Evolutionary conservation across 1,284 basidiomycete genomes (phyloP), one percentile per base, ranked within the genome.

Genomic region (Apiotrichum domesticum): DNA sequence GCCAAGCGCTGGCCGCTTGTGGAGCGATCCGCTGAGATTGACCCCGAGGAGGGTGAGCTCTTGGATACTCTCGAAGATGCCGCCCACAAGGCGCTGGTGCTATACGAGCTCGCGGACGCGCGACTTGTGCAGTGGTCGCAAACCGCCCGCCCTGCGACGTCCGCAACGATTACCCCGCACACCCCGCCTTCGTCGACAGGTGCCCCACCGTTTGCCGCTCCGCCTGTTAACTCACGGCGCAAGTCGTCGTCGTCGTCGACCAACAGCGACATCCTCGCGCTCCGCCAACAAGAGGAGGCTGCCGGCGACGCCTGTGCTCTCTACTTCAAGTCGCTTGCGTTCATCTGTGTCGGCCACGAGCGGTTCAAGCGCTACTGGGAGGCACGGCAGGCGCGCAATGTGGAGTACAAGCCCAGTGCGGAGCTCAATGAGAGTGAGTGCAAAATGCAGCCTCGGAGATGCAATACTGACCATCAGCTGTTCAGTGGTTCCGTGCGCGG

Each of bases 61-160:
- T 78, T 97, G 9, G 83, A 80, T 2, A 74, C 77, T 21, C 79
- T 98, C 42, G 93, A 97, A 71, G 89, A 95, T 62, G 77, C 93
- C 0, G 94, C 92, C 9, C 91, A 96, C 80, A 98, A 98, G 81
- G 93, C 94, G 32, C 88, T 90, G 62, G 91, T 95, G 40, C 78
- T 98, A 54, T 88, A 88, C 52, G 87, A 90, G 63, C 94, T 94
- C 83, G 95, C 90, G 39, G 94, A 98, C 75, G 85, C 87, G 72
- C 90, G 93, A 83, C 87, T 95, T 61, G 85, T 89, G 54, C 85
- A 84, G 11, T 69, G 68, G 63, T 56, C 56, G 46, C 61, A 59
- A 50, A 54, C 55, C 14, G 39, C 47, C 10, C 51, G 47, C 10
- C 37, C 43, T 29, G 14, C 48, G 47, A 32, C 49, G 8, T 55